These are phyloP conservation scores for Geosmithia flava DNA, from an alignment of 2,329 filamentous ascomycete genomes.

Conservation along the genomic window DNA sequence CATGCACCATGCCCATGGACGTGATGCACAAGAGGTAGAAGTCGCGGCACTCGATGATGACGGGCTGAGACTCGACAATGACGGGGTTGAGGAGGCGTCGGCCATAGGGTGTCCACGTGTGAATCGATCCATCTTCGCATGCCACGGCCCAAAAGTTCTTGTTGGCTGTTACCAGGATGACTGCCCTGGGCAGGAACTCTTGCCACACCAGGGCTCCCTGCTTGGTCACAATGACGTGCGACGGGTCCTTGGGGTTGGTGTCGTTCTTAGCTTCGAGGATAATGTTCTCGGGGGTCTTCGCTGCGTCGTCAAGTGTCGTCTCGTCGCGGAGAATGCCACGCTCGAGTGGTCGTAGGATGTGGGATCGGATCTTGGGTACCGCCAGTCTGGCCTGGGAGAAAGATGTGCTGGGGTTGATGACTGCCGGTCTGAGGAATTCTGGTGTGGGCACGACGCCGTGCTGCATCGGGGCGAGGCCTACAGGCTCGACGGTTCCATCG, in stretches of 20 bases:
- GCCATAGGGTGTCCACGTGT: constrained; percentile 87
- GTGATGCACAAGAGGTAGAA: constrained; percentile 87
- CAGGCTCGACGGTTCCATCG: constrained; percentile 62
- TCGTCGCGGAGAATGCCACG: constrained; percentile 43
- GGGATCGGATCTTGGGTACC: constrained; percentile 72
- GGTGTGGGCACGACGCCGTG: constrained; percentile 58
- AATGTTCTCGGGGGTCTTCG: constrained; percentile 53
- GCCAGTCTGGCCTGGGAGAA: constrained; percentile 77
- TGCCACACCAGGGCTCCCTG: constrained; percentile 80
- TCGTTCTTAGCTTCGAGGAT: constrained; percentile 87
- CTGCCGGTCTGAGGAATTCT: constrained; percentile 77
- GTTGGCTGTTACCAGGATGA: constrained; percentile 85
- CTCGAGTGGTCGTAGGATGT: constrained; percentile 75
- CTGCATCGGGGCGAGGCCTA: constrained; percentile 45
- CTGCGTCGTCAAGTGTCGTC: constrained; percentile 44
- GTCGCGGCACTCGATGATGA: constrained; percentile 82
- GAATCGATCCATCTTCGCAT: constrained; percentile 83
- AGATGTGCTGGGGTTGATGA: constrained; percentile 69
- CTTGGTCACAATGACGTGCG: constrained; percentile 70
- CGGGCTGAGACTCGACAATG: constrained; percentile 81
- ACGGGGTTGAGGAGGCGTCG: constrained; percentile 75
- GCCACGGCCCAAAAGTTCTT: constrained; percentile 84
- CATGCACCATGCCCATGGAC: constrained; percentile 76
- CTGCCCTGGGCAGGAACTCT: constrained; percentile 76
- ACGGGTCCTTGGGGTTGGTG: constrained; percentile 63